Base-by-base conservation (phyloP, 176 grass and related monocot genomes). In the Typha latifolia region DNA sequence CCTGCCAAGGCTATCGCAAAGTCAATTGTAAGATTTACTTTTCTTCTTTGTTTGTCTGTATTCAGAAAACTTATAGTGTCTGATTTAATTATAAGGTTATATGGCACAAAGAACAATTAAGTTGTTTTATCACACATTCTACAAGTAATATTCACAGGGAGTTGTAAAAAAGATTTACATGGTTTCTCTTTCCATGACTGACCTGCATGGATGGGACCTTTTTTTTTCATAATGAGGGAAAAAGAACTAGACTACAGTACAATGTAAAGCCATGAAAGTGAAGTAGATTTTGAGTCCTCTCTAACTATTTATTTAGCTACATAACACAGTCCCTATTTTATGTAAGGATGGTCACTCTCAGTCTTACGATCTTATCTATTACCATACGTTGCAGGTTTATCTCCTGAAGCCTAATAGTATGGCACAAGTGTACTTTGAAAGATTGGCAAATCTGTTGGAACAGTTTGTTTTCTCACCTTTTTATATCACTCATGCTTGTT, bases 1-100 rank as follows among this genome's bases (percentile, higher is more conserved):
- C 85, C 76, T 86, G 80, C 82, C 56, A 97, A 89, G 83, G 82
- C 88, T 70, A 89, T 97, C 71, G 93, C 88, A 23, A 97, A 91
- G 72, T 91, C 93, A 49, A 73, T 97, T 14, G 93, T 97, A 92
- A 97, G 84, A 73, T 71, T 52, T 77, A 49, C 51, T 70, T 47
- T 34, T 62, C 34, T 74, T 62, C 3, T 49, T 18, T 21, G 20
- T 69, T 61, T 62, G 55, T 29, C 47, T 23, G 48, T 34, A 11
- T 59, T 57, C 8, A 11, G 14, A 59, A 43, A 6, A 18, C 20
- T 16, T 6, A 59, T 4, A 22, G 3, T 21, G 2, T 59, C 53
- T 21, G 20, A 22, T 19, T 59, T n/a, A n/a, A n/a, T n/a, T 43
- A 43, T 43, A 7, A 43, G 5, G 37, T 43, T 43, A 0, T 43